phyloP scores from a whole-genome alignment of 805 yeast genomes.

The Priceomyces medius region DNA sequence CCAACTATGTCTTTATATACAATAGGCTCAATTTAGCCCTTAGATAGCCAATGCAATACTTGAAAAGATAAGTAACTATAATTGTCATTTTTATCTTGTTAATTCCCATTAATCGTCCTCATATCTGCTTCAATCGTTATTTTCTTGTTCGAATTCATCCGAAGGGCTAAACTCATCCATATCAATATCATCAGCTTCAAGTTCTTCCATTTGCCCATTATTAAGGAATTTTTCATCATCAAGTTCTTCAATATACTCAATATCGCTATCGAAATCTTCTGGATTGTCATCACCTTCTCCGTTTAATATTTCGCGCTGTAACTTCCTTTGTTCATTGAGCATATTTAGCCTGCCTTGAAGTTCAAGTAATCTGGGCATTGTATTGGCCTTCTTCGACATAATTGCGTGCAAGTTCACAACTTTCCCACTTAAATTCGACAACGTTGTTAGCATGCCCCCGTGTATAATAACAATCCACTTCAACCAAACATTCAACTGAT shows the following conservation, averaged over 20 bases:
- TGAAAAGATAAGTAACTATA: conserved; percentile 27
- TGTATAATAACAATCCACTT: conserved; percentile 57
- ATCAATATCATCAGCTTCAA: conserved; percentile 24
- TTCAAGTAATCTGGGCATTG: conserved; percentile 50
- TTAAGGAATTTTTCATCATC: conserved; percentile 41
- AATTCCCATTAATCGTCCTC: too few species aligned
- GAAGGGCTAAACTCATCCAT: conserved; percentile 10
- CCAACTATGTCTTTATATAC: conserved; percentile 1
- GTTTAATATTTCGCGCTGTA: conserved; percentile 39
- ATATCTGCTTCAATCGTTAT: conserved; percentile 5
- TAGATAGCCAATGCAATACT: too few species aligned
- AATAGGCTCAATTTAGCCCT: conserved; percentile 12
- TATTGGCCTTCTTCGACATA: conserved; percentile 47
- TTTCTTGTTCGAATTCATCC: conserved; percentile 15
- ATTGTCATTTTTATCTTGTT: conserved; percentile 19
- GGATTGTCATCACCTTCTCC: conserved; percentile 24
- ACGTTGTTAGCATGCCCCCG: conserved; percentile 43
- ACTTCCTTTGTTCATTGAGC: conserved; percentile 43
- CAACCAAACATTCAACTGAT: conserved; percentile 52
- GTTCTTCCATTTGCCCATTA: conserved; percentile 7
- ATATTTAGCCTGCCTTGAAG: conserved; percentile 50
- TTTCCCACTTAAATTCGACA: conserved; percentile 40
- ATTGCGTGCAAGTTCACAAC: conserved; percentile 45
- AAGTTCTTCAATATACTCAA: conserved; percentile 72
- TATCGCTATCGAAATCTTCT: conserved; percentile 44